Evolutionary conservation across 1,139 yeast genomes (phyloP).

Genomic region (Kodamaea suecica): DNA sequence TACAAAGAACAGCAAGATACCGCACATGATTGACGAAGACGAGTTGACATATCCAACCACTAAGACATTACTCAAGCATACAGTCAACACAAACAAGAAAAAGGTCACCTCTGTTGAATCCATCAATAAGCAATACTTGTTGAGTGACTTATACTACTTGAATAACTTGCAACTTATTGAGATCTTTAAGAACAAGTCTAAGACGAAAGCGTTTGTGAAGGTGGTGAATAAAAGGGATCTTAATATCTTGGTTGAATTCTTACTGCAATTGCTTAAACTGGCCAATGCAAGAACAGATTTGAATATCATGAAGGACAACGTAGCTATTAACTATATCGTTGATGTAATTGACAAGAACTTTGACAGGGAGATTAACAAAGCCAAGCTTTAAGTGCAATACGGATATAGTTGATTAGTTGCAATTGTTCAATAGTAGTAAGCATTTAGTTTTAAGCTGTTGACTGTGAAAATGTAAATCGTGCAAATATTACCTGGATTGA

Average conservation of each 20-base stretch:
- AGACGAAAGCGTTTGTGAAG: conserved; percentile 42
- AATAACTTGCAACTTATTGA: conserved; percentile 34
- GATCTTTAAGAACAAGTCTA: conserved; percentile 43
- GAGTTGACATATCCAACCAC: conserved; percentile 37
- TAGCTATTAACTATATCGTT: conserved; percentile 32
- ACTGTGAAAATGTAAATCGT: too few species aligned
- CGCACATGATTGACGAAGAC: conserved; percentile 21
- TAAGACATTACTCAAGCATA: conserved; percentile 32
- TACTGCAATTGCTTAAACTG: conserved; percentile 21
- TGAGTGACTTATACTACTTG: conserved; percentile 41
- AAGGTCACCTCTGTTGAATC: conserved; percentile 26
- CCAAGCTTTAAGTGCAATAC: conserved; percentile 4
- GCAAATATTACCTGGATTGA: too few species aligned
- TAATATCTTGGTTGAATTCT: conserved; percentile 26
- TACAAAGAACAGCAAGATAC: conserved; percentile 12
- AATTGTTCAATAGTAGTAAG: too few species aligned
- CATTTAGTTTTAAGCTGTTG: too few species aligned
- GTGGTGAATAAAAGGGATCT: conserved; percentile 32
- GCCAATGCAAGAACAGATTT: conserved; percentile 6
- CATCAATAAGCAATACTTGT: conserved; percentile 43
- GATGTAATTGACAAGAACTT: conserved; percentile 39
- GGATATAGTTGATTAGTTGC: too few species aligned
- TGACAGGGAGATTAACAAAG: conserved; percentile 14
- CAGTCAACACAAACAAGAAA: conserved; percentile 10
- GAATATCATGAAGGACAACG: conserved; percentile 15